Evolutionary conservation across 2,329 filamentous ascomycete genomes (phyloP).

Genomic region (Botrytis paeoniae): DNA sequence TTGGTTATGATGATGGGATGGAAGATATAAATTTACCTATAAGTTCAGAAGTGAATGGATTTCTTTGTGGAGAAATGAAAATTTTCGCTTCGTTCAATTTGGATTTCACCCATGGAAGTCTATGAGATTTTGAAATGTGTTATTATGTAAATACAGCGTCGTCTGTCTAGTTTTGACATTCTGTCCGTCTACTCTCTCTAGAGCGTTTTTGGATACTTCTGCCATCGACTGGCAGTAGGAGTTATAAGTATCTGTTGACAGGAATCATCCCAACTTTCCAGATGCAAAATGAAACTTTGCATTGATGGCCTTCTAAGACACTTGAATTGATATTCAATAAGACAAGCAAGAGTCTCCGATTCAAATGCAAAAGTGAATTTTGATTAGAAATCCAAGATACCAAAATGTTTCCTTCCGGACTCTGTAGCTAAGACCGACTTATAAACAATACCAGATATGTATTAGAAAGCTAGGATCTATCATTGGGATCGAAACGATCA

Average conservation of each 20-base stretch:
- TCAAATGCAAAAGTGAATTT: neutral
- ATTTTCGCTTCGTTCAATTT: neutral
- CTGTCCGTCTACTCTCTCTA: neutral
- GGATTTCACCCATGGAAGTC: neutral
- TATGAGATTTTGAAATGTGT: neutral
- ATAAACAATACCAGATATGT: neutral
- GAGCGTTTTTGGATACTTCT: neutral
- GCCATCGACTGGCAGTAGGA: neutral
- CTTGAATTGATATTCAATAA: neutral
- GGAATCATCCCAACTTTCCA: neutral
- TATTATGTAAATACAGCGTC: neutral
- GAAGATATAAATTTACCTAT: neutral
- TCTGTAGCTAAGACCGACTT: neutral
- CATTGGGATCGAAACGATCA: neutral
- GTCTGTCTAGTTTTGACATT: neutral
- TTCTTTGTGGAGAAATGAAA: neutral
- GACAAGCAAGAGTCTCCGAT: neutral
- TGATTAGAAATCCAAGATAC: neutral
- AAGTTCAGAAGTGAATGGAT: neutral
- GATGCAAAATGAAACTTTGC: neutral
- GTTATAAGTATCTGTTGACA: neutral
- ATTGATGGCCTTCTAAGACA: neutral
- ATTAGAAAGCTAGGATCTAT: neutral
- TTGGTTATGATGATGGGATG: neutral
- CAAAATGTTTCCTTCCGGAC: neutral